Conservation (phyloP, 352 stramenopile species). For the Vaucheria bursata region DNA sequence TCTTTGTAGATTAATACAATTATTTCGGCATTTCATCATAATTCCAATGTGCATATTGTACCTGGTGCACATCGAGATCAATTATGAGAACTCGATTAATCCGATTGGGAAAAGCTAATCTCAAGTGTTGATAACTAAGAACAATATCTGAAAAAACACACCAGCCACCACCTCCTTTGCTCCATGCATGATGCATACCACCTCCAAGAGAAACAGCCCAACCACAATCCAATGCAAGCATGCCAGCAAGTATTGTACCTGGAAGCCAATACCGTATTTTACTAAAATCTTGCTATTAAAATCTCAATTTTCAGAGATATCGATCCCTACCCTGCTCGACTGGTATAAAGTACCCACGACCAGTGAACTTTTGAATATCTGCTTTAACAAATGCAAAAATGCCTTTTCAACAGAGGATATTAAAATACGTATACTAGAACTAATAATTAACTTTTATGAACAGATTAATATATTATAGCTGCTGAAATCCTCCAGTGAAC, state of each 20-base stretch:
- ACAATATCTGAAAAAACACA: neutral
- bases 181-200: neutral
- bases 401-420: too few relatives aligned
- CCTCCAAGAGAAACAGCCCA: neutral
- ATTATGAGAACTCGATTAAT: neutral
- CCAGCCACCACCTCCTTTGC: neutral
- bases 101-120: neutral
- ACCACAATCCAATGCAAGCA: neutral
- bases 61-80: slow-evolving; percentile 7
- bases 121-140: neutral
- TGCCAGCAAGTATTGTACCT: slow-evolving; percentile 2
- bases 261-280: too few relatives aligned
- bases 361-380: too few relatives aligned
- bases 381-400: too few relatives aligned
- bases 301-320: too few relatives aligned
- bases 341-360: too few relatives aligned
- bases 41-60: neutral
- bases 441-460: too few relatives aligned
- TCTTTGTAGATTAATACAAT: neutral
- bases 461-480: too few relatives aligned
- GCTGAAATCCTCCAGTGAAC: too few relatives aligned
- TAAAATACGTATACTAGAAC: too few relatives aligned
- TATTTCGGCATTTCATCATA: neutral
- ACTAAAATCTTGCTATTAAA: too few relatives aligned
- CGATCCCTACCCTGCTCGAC: too few relatives aligned